Evolutionary conservation across 2,329 filamentous ascomycete species (phyloP), one percentile per base, ranked within the genome.

Genomic region (Monilinia vaccinii-corymbosi): DNA sequence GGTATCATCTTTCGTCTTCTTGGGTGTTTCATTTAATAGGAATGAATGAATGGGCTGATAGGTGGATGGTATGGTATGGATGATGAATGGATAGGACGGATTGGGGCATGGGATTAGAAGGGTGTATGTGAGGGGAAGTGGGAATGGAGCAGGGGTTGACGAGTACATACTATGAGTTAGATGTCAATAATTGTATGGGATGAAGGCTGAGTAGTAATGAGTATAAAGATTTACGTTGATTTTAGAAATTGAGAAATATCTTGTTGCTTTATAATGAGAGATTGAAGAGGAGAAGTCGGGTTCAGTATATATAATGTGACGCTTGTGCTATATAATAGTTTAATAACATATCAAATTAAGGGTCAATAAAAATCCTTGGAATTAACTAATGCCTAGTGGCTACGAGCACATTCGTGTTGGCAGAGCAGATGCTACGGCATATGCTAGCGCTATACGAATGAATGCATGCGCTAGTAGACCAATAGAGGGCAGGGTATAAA

Each of bases 31-130:
- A 14, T 57, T 50, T 57, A 18, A 57, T 57, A 51, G 36, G 32
- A 46, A 51, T 34, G 47, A 40, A 58, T 58, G 28, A n/a, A 52
- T 58, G 46, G 46, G 36, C 44, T 23, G 47, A 44, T 58, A 34
- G 23, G 40, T 52, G 47, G 46, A 32, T 58, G 56, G 56, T 7
- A 13, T n/a, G 56, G 28, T 55, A 46, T 55, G 56, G 21, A 44
- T 51, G 46, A 45, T 57, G 42, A 23, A 48, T 44, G 34, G 34
- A 36, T 36, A 14, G 31, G 31, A 40, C 42, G 45, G 28, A n/a
- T 34, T 16, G 32, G 7, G 32, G n/a, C 4, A 21, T 10, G 40
- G 18, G 8, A 44, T 21, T 21, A 21, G 34, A 44, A 32, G 25
- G 51, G 11, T 53, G 38, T 53, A 32, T 44, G 51, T 53, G 51